Evolutionary conservation across 2,329 filamentous ascomycete genomes (phyloP).

Genomic region (Didymella pinodella): DNA sequence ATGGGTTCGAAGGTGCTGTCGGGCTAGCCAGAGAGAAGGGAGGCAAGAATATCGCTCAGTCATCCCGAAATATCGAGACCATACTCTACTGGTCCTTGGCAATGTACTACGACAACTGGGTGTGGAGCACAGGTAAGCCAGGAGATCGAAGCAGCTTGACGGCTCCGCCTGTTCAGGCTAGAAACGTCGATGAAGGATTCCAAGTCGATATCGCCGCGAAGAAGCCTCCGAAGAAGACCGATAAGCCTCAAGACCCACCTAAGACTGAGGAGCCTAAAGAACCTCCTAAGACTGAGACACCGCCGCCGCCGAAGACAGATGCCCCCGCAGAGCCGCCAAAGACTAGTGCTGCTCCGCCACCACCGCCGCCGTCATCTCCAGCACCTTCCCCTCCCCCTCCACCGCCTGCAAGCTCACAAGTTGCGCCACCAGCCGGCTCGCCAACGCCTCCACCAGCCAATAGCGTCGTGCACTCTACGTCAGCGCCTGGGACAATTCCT

Average conservation of each 20-base stretch:
- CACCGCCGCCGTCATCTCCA: constrained; percentile 1
- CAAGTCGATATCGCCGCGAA: constrained; percentile 10
- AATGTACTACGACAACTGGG: constrained; percentile 20
- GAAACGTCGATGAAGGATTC: constrained; percentile 2
- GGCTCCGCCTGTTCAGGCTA: constrained; percentile 3
- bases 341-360: background rate
- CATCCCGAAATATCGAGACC: constrained; percentile 20
- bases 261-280: constrained; percentile 10
- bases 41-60: constrained; percentile 11
- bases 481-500: background rate
- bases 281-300: constrained; percentile 4
- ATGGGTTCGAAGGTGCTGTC: constrained; percentile 14
- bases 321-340: constrained; percentile 6
- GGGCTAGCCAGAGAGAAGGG: constrained; percentile 19
- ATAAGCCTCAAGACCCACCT: background rate
- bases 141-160: constrained; percentile 3
- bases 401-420: background rate
- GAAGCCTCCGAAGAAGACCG: constrained; percentile 14
- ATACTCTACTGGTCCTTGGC: constrained; percentile 23
- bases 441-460: background rate
- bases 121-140: constrained; percentile 24
- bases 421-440: background rate
- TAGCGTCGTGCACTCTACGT: background rate
- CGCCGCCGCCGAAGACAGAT: constrained; percentile 6
- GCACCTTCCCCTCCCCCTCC: background rate